Conservation (phyloP, 176 grass and related monocot genomes). For the Dendrocalamus sinicus region DNA sequence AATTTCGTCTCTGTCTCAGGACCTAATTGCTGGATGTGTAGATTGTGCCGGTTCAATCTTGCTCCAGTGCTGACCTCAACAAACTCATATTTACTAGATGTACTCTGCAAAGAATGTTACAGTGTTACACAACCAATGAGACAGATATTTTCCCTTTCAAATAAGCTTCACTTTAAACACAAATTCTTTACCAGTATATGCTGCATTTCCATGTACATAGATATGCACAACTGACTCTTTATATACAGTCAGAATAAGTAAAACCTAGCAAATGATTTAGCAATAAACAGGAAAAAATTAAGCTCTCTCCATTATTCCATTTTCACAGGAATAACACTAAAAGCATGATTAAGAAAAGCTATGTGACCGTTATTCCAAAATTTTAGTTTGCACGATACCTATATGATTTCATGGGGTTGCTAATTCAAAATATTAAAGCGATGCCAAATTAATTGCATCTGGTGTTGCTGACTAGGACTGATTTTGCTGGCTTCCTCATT, state of each 20-base stretch:
- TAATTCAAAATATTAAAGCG: background rate
- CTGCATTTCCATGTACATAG: background rate
- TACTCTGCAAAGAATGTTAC: slow-evolving; percentile 53
- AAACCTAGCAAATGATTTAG: background rate
- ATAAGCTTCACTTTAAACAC: background rate
- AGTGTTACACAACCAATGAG: slow-evolving; percentile 22
- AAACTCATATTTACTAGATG: slow-evolving; percentile 80
- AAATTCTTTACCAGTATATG: background rate
- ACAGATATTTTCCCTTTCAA: background rate
- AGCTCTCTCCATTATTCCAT: background rate
- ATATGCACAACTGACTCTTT: background rate
- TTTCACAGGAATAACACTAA: background rate
- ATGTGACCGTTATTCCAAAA: background rate
- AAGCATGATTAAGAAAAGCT: background rate
- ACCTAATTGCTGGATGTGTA: slow-evolving; percentile 87
- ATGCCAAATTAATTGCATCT: background rate
- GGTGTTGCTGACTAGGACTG: background rate
- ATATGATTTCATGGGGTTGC: background rate
- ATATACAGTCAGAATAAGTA: background rate
- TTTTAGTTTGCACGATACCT: background rate
- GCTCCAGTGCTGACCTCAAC: slow-evolving; percentile 84
- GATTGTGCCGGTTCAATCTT: slow-evolving; percentile 86
- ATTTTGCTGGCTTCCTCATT: background rate
- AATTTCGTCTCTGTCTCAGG: slow-evolving; percentile 75
- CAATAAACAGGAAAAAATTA: background rate